Evolutionary conservation across 768 basidiomycete species (phyloP).

Genomic region (Tulasnella sp.): DNA sequence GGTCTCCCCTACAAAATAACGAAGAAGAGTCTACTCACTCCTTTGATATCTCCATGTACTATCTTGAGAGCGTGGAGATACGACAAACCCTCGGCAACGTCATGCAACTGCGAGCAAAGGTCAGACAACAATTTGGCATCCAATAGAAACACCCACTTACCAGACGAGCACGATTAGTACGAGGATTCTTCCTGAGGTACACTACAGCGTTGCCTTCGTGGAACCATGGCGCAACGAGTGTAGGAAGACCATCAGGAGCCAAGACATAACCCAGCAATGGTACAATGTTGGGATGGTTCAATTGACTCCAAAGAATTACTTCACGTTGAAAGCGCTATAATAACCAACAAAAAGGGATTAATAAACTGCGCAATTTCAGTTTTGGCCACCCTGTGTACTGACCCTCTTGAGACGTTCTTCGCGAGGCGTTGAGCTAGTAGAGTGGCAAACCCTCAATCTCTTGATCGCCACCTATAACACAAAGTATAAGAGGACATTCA

Average conservation of each 20-base stretch:
- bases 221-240: neutral
- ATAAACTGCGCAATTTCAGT: too few relatives aligned
- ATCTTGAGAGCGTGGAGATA: neutral
- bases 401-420: too few relatives aligned
- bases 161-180: neutral
- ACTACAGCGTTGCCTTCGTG: neutral
- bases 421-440: too few relatives aligned
- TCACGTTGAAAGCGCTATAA: neutral
- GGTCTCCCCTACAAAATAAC: neutral
- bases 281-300: neutral
- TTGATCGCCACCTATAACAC: too few relatives aligned
- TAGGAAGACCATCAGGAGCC: conserved; percentile 1
- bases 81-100: neutral
- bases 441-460: too few relatives aligned
- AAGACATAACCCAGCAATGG: neutral
- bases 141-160: neutral
- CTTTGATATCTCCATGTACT: conserved; percentile 1
- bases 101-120: neutral
- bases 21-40: neutral
- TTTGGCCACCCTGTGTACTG: too few relatives aligned
- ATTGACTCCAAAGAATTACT: neutral
- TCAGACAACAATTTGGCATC: neutral
- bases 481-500: too few relatives aligned
- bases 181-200: neutral
- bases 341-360: too few relatives aligned